Evolutionary conservation across 352 stramenopile species (phyloP), one percentile per base, ranked within the genome.

Genomic region (Phytophthora melonis): DNA sequence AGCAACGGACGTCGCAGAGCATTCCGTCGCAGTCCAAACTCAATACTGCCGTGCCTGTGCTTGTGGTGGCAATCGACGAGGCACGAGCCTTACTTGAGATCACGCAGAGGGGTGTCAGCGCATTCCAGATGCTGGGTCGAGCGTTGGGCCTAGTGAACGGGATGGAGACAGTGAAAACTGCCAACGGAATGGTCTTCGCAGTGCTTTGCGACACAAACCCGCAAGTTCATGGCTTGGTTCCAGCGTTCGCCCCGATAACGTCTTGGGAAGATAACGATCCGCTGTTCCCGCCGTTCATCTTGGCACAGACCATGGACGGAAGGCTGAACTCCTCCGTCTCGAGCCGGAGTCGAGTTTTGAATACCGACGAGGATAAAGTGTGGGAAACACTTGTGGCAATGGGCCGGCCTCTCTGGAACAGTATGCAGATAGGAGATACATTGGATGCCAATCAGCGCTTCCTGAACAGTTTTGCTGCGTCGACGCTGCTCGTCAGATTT

Each of bases 41-140:
- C 2, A 30, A 30, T 25, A 1, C 36, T 43, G 5, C 2, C 2
- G 9, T 3, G 13, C 30, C 54, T 16, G 47, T 67, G 32, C 16
- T 67, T 1, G 32, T 59, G 1, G 9, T 67, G 21, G 19, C 32
- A 8, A 7, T 67, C 27, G 60, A 67, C 19, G 50, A 67, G 32
- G 60, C 60, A 2, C 3, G 32, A 8, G 0, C 13, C n/a, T 16
- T 59, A 6, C 16, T 59, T 2, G 49, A 52, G 0, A 25, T 16
- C 2, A 19, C 47, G 18, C 3, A 32, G 3, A 32, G 27, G 1
- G 27, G 27, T 32, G 27, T 32, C 27, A 52, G 18, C n/a, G 45
- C n/a, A 6, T n/a, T 58, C 0, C 18, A 18, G 0, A 1, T 58
- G 3, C 14, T 66, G 4, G 9, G 47, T 2, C 16, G 11, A 9